Base-by-base conservation (phyloP, 2,329 filamentous ascomycete genomes). In the Cladophialophora immunda region DNA sequence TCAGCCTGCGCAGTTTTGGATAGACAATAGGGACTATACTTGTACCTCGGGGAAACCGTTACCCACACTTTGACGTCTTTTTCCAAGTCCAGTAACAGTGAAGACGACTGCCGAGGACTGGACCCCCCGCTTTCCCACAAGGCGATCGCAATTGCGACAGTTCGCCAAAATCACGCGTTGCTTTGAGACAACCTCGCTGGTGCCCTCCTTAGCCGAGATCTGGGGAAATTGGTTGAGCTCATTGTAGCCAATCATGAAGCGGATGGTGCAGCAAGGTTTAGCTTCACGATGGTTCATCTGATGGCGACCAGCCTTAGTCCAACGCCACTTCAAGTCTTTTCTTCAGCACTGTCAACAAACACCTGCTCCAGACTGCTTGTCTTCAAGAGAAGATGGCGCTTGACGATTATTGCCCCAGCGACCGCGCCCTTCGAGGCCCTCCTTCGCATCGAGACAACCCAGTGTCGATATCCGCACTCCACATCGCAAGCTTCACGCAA, bases 311-410 rank as follows among this genome's bases (percentile, higher is more conserved):
- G 22, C 45, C 22, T 50, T 50, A 27, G 45, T 50, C 13, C 45
- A 50, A 50, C 45, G 45, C 45, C 45, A 50, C 45, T 50, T 25
- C 19, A 50, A 50, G 45, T 25, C 19, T 47, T 50, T 50, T 25
- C 45, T 50, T 50, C 45, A 19, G 22, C 19, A 11, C 11, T 27
- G 45, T 50, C 45, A 50, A 50, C 45, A 50, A 50, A 50, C 19
- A 27, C 45, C 15, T 50, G 22, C n/a, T n/a, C n/a, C n/a, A n/a
- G n/a, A n/a, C n/a, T n/a, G n/a, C 45, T 25, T 25, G 8, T 50
- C 45, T 50, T 41, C 22, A 9, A 50, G 22, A 50, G 45, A 11
- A 25, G 45, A 50, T n/a, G 45, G 27, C 9, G 9, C 45, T 25
- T 15, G 9, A 25, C 45, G 45, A 50, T 27, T 50, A 7, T 50